phyloP scores from a whole-genome alignment of 2,329 filamentous ascomycete genomes.

The Pezicula rhizophila region DNA sequence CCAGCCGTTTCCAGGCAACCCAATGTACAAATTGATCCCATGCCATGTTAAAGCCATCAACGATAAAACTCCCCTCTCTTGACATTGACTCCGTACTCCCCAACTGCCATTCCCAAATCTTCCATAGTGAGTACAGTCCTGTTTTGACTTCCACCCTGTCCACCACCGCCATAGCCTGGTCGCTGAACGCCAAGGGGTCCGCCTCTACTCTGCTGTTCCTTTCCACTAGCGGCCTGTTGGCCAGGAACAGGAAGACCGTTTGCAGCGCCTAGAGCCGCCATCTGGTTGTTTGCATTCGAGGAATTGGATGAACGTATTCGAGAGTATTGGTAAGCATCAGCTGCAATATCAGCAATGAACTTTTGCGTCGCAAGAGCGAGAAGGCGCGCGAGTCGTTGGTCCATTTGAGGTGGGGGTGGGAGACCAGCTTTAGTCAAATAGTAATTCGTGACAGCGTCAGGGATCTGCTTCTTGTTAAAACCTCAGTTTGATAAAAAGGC shows the following conservation, averaged over 20 bases:
- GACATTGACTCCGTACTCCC: constrained; percentile 95
- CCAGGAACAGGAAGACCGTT: constrained; percentile 63
- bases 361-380: constrained; percentile 98
- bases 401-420: constrained; percentile 84
- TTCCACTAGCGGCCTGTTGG: constrained; percentile 51
- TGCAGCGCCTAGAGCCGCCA: constrained; percentile 76
- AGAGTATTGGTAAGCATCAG: constrained; percentile 96
- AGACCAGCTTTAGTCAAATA: constrained; percentile 96
- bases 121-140: constrained; percentile 97
- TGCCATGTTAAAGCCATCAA: constrained; percentile 32
- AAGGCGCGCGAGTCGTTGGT: constrained; percentile 83
- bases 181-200: constrained; percentile 53
- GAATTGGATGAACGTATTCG: constrained; percentile 91
- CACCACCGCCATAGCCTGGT: constrained; percentile 79
- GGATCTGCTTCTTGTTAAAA: constrained; percentile 57
- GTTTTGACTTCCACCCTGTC: constrained; percentile 82
- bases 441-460: constrained; percentile 94
- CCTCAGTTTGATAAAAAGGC: neutral
- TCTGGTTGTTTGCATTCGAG: constrained; percentile 79
- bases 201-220: constrained; percentile 46
- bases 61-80: constrained; percentile 97
- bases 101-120: constrained; percentile 94
- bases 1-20: neutral
- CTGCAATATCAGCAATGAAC: constrained; percentile 95
- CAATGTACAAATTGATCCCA: neutral